phyloP scores from a whole-genome alignment of 257 asterid genomes.

The Solanum chilense region DNA sequence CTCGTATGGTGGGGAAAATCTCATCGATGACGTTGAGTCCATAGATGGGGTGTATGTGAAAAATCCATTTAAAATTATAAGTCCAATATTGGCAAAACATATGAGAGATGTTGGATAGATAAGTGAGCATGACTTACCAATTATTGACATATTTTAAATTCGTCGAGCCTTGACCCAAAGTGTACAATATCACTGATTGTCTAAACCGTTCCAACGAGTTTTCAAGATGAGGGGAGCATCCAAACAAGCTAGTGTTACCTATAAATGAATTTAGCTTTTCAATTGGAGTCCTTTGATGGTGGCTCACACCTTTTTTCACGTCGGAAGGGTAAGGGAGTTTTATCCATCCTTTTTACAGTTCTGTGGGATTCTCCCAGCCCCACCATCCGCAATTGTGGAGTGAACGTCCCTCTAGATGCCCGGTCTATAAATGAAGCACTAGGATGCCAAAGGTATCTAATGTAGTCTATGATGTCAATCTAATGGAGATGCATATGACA shows the following conservation, averaged over 20 bases:
- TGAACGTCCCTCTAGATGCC: not conserved
- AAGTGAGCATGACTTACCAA: not conserved
- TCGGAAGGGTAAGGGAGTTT: not conserved
- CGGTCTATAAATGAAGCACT: not conserved
- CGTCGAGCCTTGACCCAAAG: not conserved
- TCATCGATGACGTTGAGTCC: too few species aligned
- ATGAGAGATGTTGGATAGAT: not conserved
- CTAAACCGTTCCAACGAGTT: fast-evolving
- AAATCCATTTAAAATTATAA: too few species aligned
- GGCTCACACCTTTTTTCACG: not conserved
- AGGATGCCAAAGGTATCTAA: not conserved
- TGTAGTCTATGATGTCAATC: too few species aligned
- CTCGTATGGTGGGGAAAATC: not conserved
- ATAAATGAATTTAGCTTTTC: too few species aligned
- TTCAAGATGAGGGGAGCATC: not conserved
- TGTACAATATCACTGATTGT: too few species aligned
- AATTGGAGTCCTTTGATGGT: not conserved
- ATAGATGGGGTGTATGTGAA: not conserved
- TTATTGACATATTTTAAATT: not conserved
- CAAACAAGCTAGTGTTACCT: not conserved
- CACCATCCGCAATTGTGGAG: not conserved
- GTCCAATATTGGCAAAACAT: too few species aligned
- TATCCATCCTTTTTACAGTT: not conserved
- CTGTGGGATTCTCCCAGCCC: not conserved
- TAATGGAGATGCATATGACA: not conserved